phyloP scores from a whole-genome alignment of 148 eudicot species.

The Heliamphora exappendiculata region DNA sequence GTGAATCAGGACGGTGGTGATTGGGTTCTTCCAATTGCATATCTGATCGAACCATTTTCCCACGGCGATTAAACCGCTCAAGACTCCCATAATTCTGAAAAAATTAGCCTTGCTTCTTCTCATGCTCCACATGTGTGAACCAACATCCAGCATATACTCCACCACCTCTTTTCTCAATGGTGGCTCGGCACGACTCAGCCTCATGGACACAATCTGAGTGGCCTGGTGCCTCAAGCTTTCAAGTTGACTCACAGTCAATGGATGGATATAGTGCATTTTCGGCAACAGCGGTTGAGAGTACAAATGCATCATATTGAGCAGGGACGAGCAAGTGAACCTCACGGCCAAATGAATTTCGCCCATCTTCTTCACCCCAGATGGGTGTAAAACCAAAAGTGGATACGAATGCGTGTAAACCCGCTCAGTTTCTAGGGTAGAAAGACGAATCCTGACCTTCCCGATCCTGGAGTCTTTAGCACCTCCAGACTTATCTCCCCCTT shows the following conservation, averaged over 20 bases:
- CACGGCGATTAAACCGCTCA: conserved; percentile 37
- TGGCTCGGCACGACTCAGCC: conserved; percentile 78
- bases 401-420: conserved; percentile 85
- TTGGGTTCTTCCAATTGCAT: conserved; percentile 57
- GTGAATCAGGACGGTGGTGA: conserved; percentile 42
- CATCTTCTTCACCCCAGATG: conserved; percentile 92
- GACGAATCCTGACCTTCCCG: conserved; percentile 80
- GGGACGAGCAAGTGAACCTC: conserved; percentile 61
- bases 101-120: conserved; percentile 91
- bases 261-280: conserved; percentile 77
- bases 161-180: conserved; percentile 81
- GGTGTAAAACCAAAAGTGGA: conserved; percentile 69
- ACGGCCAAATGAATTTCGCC: conserved; percentile 94
- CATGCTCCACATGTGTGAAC: conserved; percentile 97
- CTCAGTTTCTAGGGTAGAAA: conserved; percentile 75
- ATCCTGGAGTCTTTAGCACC: conserved; percentile 60
- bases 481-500: conserved; percentile 46
- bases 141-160: conserved; percentile 93
- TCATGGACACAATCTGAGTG: conserved; percentile 51
- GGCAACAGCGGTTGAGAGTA: conserved; percentile 70
- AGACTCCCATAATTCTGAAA: conserved; percentile 57
- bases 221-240: conserved; percentile 83
- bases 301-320: conserved; percentile 71
- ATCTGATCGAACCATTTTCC: conserved; percentile 45
- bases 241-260: conserved; percentile 68